Evolutionary conservation across 2,329 filamentous ascomycete species (phyloP), one percentile per base, ranked within the genome.

Genomic region (Cercospora sp.): DNA sequence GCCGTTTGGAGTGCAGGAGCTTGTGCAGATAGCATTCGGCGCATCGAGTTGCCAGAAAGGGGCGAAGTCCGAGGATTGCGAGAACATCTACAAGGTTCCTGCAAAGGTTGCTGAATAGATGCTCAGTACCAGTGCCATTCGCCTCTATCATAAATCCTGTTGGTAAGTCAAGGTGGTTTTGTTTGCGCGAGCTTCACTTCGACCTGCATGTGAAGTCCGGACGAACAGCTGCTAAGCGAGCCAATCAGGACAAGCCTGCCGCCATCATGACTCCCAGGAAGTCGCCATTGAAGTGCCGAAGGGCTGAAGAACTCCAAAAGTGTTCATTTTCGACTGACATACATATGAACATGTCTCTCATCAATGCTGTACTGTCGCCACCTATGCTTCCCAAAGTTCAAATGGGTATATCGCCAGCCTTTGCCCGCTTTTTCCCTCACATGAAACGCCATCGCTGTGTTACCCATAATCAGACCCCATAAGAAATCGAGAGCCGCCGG

Each of bases 361-460:
- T 16, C 51, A 53, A 64, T 64, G 60, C 60, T 67, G 61, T 68
- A 57, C 58, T 36, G 67, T 66, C 55, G 67, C 63, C 60, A 26
- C 28, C 53, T 26, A 66, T 61, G 67, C 60, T 66, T 36, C 40
- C 31, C 30, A 31, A 60, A 62, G 30, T 31, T 13, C 55, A 40
- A 36, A 36, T 64, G 67, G 64, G 64, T 67, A 67, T 64, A 57
- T 48, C 30, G 53, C 51, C 26, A 42, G 30, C 42, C 51, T 33
- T 16, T 63, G 60, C 36, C 60, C 20, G 40, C 30, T 57, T 68
- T 68, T 67, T 60, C 45, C 42, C 60, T 45, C n/a, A 57, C 55
- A 28, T 45, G 23, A 69, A 66, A 69, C 68, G 65, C 68, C 68
- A 18, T 67, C 68, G 64, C 68, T 69, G 64, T 42, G 31, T 65